Evolutionary conservation across 805 yeast species (phyloP), one percentile per base, ranked within the genome.

Genomic region (Candida orba): DNA sequence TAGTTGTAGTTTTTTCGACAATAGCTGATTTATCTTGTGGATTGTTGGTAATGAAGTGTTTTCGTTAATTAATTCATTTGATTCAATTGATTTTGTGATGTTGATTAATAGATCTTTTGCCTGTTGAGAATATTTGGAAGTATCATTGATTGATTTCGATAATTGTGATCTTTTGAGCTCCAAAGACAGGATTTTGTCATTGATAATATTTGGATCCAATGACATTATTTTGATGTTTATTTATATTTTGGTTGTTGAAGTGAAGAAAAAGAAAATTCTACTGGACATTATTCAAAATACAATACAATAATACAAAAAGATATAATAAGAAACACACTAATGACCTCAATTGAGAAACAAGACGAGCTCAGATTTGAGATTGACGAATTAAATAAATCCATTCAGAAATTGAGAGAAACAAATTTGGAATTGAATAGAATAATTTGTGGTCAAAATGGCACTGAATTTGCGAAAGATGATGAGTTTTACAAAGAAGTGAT

Each of bases 401-500:
- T 33, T 68, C 63, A 29, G 79, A 79, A 46, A 79, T 79, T 55
- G 62, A 52, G 14, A 32, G 20, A 32, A 17, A 32, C 34, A 5
- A 32, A 32, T 15, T 7, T n/a, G 13, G 20, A 32, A 12, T 10
- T 32, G 22, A 27, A 8, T 27, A n/a, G 12, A 61, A 60, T 1
- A 79, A 34, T 27, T 25, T 6, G 22, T 36, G 20, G 30, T 6
- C 46, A 52, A 14, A 56, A 60, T n/a, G 52, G 39, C 4, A 51
- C 46, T 23, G 51, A 47, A 14, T 52, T 52, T 10, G 43, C 32
- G 30, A 58, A 57, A 20, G 68, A 61, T 17, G 60, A 60, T 10
- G 58, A 63, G 14, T 54, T 83, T 14, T 82, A 74, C 59, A 57
- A 52, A 6, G 82, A 76, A n/a, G 70, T 81, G 9, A 67, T 80